Evolutionary conservation across 78 protist species (phyloP).

Genomic region (Dictyostelium firmibasis): DNA sequence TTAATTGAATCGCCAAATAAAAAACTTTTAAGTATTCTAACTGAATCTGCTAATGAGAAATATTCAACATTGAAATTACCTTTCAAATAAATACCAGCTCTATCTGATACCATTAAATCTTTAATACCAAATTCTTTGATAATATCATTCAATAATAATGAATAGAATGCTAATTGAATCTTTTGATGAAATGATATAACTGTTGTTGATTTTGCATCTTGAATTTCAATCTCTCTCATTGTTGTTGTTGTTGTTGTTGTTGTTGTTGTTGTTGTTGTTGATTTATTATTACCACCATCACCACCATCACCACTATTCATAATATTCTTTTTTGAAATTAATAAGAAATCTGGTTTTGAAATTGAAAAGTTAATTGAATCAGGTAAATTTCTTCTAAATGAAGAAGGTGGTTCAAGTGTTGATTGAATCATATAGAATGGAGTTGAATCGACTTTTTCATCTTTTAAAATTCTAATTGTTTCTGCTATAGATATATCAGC

Average conservation of each 20-base stretch:
- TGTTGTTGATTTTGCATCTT: constrained; percentile 62
- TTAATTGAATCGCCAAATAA: constrained; percentile 19
- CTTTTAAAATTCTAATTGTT: constrained; percentile 1
- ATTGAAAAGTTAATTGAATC: constrained; percentile 13
- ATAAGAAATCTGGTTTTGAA: constrained; percentile 56
- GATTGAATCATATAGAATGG: constrained; percentile 48
- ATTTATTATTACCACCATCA: too few species aligned
- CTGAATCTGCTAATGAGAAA: neutral
- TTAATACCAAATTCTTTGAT: neutral
- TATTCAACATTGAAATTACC: neutral
- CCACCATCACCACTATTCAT: neutral
- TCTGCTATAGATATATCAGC: neutral
- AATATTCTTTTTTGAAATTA: neutral
- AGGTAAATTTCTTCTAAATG: neutral
- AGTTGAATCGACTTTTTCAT: neutral
- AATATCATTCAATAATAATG: constrained; percentile 18
- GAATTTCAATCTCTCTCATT: constrained; percentile 11
- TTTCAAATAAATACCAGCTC: constrained; percentile 54
- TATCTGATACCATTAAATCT: neutral
- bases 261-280: too few species aligned
- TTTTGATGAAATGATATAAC: constrained; percentile 43
- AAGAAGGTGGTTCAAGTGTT: constrained; percentile 3
- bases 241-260: neutral
- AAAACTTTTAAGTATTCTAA: neutral
- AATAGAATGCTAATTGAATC: constrained; percentile 62